A percentile compares a stretch with the other conserved stretches of the same genome.
Conservation (phyloP, 2,329 filamentous ascomycete species). For the Alternaria arbusti region DNA sequence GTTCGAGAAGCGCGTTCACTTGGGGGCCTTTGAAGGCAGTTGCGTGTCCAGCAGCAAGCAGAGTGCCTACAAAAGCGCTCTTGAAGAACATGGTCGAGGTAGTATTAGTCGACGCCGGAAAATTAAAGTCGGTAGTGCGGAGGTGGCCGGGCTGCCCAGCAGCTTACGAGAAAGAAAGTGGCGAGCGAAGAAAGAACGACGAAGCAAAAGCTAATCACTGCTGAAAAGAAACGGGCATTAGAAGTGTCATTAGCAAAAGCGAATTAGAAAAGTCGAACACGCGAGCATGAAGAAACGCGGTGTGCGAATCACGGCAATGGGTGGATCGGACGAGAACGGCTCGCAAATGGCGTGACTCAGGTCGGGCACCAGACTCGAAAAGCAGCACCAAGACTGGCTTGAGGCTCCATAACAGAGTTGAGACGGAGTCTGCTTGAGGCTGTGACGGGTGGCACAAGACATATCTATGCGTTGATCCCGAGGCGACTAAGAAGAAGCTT, state of each 20-base stretch:
- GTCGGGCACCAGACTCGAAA: conserved; percentile 28
- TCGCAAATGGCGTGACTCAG: conserved; percentile 41
- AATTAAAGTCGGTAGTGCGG: conserved; percentile 44
- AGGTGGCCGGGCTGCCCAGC: conserved; percentile 44
- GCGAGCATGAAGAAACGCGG: conserved; percentile 21
- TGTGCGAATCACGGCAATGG: conserved; percentile 20
- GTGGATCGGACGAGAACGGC: conserved; percentile 21
- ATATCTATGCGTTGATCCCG: conserved; percentile 36
- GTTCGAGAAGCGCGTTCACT: conserved; percentile 36
- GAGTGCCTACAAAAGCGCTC: conserved; percentile 34
- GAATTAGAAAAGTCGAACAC: conserved; percentile 33
- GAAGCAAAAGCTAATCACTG: conserved; percentile 28
- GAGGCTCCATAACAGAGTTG: conserved; percentile 37
- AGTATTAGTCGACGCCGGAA: conserved; percentile 39
- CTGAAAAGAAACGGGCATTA: conserved; percentile 38
- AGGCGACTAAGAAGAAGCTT: conserved; percentile 27
- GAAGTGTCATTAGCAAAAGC: conserved; percentile 36
- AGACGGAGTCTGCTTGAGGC: conserved; percentile 41
- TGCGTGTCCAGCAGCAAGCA: conserved; percentile 44
- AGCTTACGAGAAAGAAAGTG: conserved; percentile 42
- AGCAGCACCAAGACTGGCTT: conserved; percentile 38
- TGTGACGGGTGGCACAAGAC: conserved; percentile 39
- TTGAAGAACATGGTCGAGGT: conserved; percentile 41
- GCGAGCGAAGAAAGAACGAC: conserved; percentile 38
- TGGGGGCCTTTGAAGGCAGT: conserved; percentile 33